phyloP scores from a whole-genome alignment of 345 rosid genomes.

The Salix suchowensis region DNA sequence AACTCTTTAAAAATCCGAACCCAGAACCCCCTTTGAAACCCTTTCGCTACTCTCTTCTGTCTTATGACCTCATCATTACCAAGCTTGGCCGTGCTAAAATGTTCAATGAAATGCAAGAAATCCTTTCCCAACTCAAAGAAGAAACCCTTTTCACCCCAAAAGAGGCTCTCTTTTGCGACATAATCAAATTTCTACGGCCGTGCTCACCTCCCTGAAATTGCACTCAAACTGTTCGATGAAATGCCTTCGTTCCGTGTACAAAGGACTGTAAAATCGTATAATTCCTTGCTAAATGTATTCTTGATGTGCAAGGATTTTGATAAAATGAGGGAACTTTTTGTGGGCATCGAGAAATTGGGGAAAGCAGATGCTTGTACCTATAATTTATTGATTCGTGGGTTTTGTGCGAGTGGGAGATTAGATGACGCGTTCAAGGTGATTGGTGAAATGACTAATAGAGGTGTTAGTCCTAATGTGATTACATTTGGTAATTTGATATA shows the following conservation, averaged over 20 bases:
- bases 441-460: constrained; percentile 57
- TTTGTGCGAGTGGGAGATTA: constrained; percentile 29
- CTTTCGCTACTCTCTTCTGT: constrained; percentile 52
- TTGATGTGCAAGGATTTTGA: constrained; percentile 40
- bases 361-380: constrained; percentile 70
- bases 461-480: constrained; percentile 39
- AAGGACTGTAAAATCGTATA: constrained; percentile 51
- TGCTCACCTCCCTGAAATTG: constrained; percentile 41
- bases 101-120: constrained; percentile 58
- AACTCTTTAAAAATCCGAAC: constrained; percentile 51
- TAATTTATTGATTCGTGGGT: constrained; percentile 54
- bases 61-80: constrained; percentile 71
- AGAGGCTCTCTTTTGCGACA: constrained; percentile 62
- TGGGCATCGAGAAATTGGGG: constrained; percentile 30
- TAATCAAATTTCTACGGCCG: constrained; percentile 52
- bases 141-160: constrained; percentile 45
- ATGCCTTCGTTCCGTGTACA: constrained; percentile 53
- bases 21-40: constrained; percentile 17
- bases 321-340: constrained; percentile 35
- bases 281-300: constrained; percentile 53
- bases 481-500: constrained; percentile 59
- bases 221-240: constrained; percentile 59
- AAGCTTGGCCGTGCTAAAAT: constrained; percentile 75
- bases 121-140: constrained; percentile 53
- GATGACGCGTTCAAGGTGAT: constrained; percentile 53